A percentile compares a stretch with the other conserved stretches of the same genome.
Conservation (phyloP, 768 basidiomycete genomes). For the Hortiboletus flavorubellus region DNA sequence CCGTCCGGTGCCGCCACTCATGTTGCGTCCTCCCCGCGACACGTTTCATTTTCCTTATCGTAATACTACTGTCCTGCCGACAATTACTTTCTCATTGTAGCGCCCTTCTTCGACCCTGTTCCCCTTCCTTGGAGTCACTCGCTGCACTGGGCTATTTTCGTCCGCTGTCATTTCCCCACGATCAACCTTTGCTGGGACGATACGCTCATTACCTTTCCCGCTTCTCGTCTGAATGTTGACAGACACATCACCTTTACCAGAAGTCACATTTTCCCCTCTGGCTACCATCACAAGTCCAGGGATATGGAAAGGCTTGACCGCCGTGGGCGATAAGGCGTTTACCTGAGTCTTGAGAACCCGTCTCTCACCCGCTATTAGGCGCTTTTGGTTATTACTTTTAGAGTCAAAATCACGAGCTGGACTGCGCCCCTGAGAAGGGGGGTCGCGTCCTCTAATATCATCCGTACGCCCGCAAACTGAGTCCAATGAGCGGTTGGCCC, state of each 20-base stretch:
- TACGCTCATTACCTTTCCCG: neutral
- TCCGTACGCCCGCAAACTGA: neutral
- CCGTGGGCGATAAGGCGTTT: constrained; percentile 7
- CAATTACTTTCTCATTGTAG: constrained; percentile 12
- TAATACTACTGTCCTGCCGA: neutral
- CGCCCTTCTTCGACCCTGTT: constrained; percentile 5
- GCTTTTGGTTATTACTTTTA: neutral
- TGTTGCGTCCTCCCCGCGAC: neutral
- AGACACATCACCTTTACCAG: neutral
- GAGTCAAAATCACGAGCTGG: constrained; percentile 15
- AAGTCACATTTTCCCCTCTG: neutral
- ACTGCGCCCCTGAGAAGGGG: constrained; percentile 2
- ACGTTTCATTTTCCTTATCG: constrained; percentile 4
- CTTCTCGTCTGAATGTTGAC: neutral
- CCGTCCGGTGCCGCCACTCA: constrained; percentile 14
- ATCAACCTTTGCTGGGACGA: neutral
- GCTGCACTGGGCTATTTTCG: constrained; percentile 11
- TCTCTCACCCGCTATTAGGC: neutral
- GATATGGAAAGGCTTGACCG: constrained; percentile 2
- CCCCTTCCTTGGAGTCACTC: constrained; percentile 9
- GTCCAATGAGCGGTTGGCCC: neutral
- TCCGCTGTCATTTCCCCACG: constrained; percentile 10
- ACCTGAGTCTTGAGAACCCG: constrained; percentile 3
- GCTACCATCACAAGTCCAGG: neutral
- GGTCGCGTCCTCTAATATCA: neutral